Evolutionary conservation across 2,329 filamentous ascomycete genomes (phyloP).

Genomic region (Ophiostoma sp.): DNA sequence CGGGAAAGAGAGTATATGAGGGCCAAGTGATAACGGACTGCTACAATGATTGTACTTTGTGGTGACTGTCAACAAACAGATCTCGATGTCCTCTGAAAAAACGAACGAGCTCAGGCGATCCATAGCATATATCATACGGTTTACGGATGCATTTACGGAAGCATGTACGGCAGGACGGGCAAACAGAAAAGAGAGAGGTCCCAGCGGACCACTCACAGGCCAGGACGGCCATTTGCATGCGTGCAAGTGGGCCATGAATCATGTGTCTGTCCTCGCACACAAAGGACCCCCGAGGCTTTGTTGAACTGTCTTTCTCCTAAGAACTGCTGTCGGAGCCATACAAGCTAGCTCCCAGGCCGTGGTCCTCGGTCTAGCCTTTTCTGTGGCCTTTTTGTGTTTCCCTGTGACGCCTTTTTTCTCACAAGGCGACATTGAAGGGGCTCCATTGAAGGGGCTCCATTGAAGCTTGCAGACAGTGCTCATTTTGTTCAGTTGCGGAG

Average conservation of each 20-base stretch:
- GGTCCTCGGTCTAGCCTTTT: constrained; percentile 10
- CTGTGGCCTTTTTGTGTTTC: neutral
- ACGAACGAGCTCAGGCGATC: constrained; percentile 18
- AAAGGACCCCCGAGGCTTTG: neutral
- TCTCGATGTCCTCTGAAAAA: neutral
- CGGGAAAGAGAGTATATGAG: neutral
- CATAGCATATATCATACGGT: constrained; percentile 9
- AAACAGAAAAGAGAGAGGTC: neutral
- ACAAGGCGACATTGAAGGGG: neutral
- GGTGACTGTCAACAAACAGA: neutral
- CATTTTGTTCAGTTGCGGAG: neutral
- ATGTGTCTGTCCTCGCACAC: neutral
- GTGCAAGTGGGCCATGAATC: neutral
- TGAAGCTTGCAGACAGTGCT: neutral
- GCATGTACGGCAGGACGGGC: neutral
- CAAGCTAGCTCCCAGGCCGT: constrained; percentile 5
- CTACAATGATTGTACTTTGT: neutral
- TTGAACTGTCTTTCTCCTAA: neutral
- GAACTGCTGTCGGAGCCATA: neutral
- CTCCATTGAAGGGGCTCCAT: neutral
- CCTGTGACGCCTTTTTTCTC: neutral
- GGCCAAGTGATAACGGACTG: neutral
- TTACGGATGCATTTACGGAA: neutral
- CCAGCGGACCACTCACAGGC: neutral
- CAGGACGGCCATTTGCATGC: neutral